Evolutionary conservation across 805 yeast genomes (phyloP), one percentile per base, ranked within the genome.

Genomic region (Debaryomyces prosopidis): DNA sequence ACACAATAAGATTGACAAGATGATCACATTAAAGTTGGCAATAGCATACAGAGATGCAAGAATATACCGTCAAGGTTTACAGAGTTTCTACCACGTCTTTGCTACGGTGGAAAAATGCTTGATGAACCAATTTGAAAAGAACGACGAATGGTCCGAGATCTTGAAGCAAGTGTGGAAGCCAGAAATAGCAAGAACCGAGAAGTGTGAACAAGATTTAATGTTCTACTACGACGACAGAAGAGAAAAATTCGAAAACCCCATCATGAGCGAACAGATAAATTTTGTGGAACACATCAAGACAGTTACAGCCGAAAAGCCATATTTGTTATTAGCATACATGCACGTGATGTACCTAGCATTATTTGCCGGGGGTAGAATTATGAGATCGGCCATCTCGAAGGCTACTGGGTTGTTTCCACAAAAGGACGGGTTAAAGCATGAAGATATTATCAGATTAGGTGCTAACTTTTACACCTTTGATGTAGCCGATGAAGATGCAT

Each of bases 301-400:
- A 39, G 75, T 73, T 7, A 77, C 85, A 30, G 59, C 58, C 36
- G 82, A 77, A 37, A 83, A 84, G 57, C 96, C 96, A 6, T 80
- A 85, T 53, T 64, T 87, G 16, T 64, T 88, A 31, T 70, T 88
- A 39, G 94, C 96, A 4, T 88, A 88, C 63, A 80, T 89, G 70
- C 96, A 88, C 61, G 94, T 87, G 39, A 76, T 88, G 81, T 88
- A 88, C 65, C 68, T 88, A 58, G 96, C 94, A 0, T 75, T 88
- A 41, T 88, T 88, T 69, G 96, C 96, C 1, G 96, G 96, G 41
- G 96, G 95, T 14, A 74, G 83, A 50, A 73, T 88, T 28, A 76
- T 89, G 80, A 71, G 84, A 48, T 82, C 90, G 0, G 78, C 82
- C 14, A 65, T 88, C 23, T 71, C 83, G 41, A 80, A 77, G 56